A percentile compares a stretch with the other conserved stretches of the same genome.
Evolutionary conservation across 805 yeast species (phyloP).

Genomic region (Candida vaughaniae): DNA sequence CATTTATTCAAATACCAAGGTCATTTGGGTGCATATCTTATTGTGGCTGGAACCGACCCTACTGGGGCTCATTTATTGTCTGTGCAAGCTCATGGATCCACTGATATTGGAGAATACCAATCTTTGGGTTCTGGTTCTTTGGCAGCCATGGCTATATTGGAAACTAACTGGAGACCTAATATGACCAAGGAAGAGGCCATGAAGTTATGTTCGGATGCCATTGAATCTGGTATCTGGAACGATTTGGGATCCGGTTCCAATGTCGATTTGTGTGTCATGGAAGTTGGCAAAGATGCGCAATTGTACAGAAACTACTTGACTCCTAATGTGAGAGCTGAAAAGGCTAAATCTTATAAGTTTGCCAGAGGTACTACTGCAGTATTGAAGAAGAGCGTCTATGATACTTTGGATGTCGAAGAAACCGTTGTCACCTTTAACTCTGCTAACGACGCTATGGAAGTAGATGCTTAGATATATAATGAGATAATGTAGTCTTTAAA

Average conservation of each 20-base stretch:
- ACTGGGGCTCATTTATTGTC: constrained; percentile 92
- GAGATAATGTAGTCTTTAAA: too few relatives aligned
- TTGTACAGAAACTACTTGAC: constrained; percentile 83
- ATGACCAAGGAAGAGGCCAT: constrained; percentile 88
- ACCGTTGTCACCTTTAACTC: constrained; percentile 43
- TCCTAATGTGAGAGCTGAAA: constrained; percentile 84
- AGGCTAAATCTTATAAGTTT: constrained; percentile 81
- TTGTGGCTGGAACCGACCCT: constrained; percentile 97
- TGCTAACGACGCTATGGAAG: constrained; percentile 39
- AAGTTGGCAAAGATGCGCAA: constrained; percentile 82
- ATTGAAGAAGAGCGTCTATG: constrained; percentile 63
- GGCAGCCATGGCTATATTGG: constrained; percentile 98
- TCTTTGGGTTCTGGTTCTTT: constrained; percentile 95
- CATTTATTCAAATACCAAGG: constrained; percentile 97
- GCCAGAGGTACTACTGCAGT: constrained; percentile 93
- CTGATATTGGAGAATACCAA: constrained; percentile 91
- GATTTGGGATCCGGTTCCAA: constrained; percentile 98
- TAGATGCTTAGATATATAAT: constrained; percentile 42
- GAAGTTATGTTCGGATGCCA: constrained; percentile 85
- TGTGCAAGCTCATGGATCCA: constrained; percentile 96
- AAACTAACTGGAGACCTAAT: constrained; percentile 79
- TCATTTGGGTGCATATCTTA: constrained; percentile 93
- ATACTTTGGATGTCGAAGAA: constrained; percentile 68
- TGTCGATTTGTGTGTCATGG: constrained; percentile 97
- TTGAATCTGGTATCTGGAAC: constrained; percentile 98